Percentiles rank a stretch among this genome's conserved stretches.
phyloP scores from a whole-genome alignment of 2,329 filamentous ascomycete genomes.

The Talaromyces sp. region DNA sequence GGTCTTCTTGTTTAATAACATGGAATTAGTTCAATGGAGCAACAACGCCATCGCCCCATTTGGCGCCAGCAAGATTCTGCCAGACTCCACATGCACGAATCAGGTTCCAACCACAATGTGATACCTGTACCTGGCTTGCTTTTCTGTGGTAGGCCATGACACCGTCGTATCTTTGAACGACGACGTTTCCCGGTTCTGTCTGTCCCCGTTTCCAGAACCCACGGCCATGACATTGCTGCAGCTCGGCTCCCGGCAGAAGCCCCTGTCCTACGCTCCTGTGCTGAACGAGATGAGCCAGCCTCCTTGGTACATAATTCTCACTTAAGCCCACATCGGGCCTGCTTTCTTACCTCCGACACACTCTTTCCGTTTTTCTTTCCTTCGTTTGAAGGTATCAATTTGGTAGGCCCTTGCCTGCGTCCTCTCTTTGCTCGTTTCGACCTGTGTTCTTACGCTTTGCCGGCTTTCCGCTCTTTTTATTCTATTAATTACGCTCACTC shows the following conservation, averaged over 20 bases:
- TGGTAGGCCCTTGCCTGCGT: slow-evolving; percentile 46
- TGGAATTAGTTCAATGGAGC: not conserved
- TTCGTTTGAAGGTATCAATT: slow-evolving; percentile 2
- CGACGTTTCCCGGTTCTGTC: not conserved
- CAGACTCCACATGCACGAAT: not conserved
- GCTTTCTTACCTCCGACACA: not conserved
- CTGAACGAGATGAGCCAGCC: not conserved
- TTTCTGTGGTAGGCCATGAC: not conserved
- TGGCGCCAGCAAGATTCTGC: not conserved
- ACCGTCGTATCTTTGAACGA: slow-evolving; percentile 6
- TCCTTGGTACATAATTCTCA: not conserved
- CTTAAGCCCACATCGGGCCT: not conserved
- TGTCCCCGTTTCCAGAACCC: not conserved
- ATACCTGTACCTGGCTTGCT: not conserved
- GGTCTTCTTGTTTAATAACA: not conserved
- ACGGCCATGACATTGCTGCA: not conserved
- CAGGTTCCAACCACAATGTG: not conserved
- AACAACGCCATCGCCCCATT: not conserved
- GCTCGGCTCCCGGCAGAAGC: not conserved
- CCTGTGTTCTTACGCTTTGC: slow-evolving; percentile 32
- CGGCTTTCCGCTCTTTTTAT: slow-evolving; percentile 31
- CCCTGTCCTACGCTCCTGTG: not conserved
- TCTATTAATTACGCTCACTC: slow-evolving; percentile 18
- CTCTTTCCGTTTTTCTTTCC: not conserved
- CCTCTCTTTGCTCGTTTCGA: slow-evolving; percentile 45